Percentiles rank a stretch among this genome's conserved stretches.
Conservation (phyloP, 345 rosid genomes). For the Physaria fendleri region DNA sequence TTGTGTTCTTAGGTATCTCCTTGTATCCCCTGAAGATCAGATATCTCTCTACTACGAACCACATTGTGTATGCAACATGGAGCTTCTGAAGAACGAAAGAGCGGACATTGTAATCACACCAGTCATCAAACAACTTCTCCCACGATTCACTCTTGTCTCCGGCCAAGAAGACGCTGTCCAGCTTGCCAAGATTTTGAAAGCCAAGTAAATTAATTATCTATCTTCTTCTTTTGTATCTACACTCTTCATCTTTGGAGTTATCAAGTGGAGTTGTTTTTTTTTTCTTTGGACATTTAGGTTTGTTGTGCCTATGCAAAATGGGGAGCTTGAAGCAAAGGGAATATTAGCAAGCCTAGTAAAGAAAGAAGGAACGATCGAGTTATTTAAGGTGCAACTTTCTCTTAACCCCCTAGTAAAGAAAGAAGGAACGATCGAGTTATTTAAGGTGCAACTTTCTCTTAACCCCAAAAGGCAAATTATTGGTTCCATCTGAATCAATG, state of each 20-base stretch:
- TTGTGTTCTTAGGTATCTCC: constrained; percentile 43
- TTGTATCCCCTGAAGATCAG: constrained; percentile 49
- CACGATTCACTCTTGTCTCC: constrained; percentile 73
- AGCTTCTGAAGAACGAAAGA: constrained; percentile 47
- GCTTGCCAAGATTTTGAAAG: constrained; percentile 69
- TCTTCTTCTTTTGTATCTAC: neutral
- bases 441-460: constrained; percentile 49
- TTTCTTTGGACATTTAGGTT: constrained; percentile 38
- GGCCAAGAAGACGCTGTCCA: constrained; percentile 95
- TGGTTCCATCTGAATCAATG: neutral
- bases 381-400: constrained; percentile 57
- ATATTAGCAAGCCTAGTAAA: constrained; percentile 49
- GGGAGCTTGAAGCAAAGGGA: constrained; percentile 82
- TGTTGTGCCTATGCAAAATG: constrained; percentile 82
- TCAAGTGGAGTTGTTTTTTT: neutral
- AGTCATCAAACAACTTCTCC: constrained; percentile 89
- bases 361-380: constrained; percentile 71
- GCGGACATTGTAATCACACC: constrained; percentile 88
- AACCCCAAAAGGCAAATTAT: neutral
- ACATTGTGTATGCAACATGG: constrained; percentile 65
- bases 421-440: constrained; percentile 78
- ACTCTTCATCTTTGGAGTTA: neutral
- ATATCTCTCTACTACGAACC: constrained; percentile 84
- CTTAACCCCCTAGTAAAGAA: constrained; percentile 31
- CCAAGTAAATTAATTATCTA: constrained; percentile 47